Evolutionary conservation across 139 green algal genomes (phyloP).

Genomic region (Chlamydomonas eustigma): DNA sequence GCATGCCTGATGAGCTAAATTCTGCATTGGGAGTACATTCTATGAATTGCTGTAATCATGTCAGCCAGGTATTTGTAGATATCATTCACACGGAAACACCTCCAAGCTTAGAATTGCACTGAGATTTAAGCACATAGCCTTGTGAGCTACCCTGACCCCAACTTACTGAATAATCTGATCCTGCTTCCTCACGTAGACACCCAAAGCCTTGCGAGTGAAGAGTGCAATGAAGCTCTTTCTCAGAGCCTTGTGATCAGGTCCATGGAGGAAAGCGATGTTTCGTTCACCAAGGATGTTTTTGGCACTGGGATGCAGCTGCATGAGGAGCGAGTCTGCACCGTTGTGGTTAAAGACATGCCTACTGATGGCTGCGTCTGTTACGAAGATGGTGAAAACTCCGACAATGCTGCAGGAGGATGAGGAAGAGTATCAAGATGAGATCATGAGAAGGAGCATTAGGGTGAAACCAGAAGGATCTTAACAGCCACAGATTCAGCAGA

Average conservation of each 20-base stretch:
- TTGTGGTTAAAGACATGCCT: conserved; percentile 66
- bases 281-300: conserved; percentile 66
- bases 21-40: too few relatives aligned
- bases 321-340: conserved; percentile 56
- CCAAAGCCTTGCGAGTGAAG: conserved; percentile 80
- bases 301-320: conserved; percentile 72
- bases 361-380: conserved; percentile 65
- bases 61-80: too few relatives aligned
- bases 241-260: conserved; percentile 71
- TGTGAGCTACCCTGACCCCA: too few relatives aligned
- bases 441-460: too few relatives aligned
- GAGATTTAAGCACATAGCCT: too few relatives aligned
- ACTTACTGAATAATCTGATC: conserved; percentile 71
- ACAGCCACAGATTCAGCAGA: too few relatives aligned
- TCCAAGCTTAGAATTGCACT: too few relatives aligned
- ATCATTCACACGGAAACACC: too few relatives aligned
- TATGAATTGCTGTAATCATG: too few relatives aligned
- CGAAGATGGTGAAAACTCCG: conserved; percentile 46
- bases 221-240: conserved; percentile 80
- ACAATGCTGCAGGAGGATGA: neutral
- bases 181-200: conserved; percentile 65
- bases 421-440: too few relatives aligned
- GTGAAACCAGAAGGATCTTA: too few relatives aligned
- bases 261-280: conserved; percentile 84
- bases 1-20: too few relatives aligned